Evolutionary conservation across 495 filamentous ascomycete genomes (phyloP), one percentile per base, ranked within the genome.

Genomic region (Evansstolkia leycettana): DNA sequence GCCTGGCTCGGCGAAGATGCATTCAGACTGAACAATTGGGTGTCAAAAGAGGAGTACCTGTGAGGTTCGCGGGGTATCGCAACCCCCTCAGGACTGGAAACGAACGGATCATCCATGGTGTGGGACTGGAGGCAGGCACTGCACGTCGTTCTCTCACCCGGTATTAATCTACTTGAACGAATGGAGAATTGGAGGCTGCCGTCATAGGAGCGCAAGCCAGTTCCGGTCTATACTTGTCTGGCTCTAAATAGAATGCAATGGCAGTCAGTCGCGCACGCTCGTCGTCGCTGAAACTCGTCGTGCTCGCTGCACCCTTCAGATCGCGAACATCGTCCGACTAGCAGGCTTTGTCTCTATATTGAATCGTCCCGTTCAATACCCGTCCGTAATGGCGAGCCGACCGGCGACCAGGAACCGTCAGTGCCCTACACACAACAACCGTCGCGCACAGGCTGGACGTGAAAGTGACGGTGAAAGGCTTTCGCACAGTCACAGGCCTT

Each of bases 1-100:
- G 85, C 81, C 47, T 95, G 86, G 20, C 78, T 74, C 23, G 89
- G 84, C 0, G 90, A 94, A 26, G 67, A 68, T 18, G 74, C 69
- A 47, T 81, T 80, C n/a, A 90, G 58, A 24, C 76, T 78, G 46
- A 93, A 83, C 16, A 86, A 57, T 34, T 86, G 76, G 5, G 69
- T 73, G 48, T 92, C 83, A 50, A 90, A 89, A 30, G 75, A 66
- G 16, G 83, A 82, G 52, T 80, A 85, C 35, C 85, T 76, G 44
- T 84, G 72, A 37, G 78, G 66, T 39, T 68, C 64, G 23, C 70
- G 58, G 12, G 68, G 54, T 23, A 27, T 54, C 33, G 57, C 43
- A 36, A 45, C 42, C 34, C 53, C 52, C 20, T 50, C 46, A 5
- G 53, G 48, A 24, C 48, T 63, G 17, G 59, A 64, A 36, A 69